Percentiles rank a stretch among this genome's conserved stretches.
Evolutionary conservation across 2,329 filamentous ascomycete species (phyloP).

Genomic region (Talaromyces rugulosus): DNA sequence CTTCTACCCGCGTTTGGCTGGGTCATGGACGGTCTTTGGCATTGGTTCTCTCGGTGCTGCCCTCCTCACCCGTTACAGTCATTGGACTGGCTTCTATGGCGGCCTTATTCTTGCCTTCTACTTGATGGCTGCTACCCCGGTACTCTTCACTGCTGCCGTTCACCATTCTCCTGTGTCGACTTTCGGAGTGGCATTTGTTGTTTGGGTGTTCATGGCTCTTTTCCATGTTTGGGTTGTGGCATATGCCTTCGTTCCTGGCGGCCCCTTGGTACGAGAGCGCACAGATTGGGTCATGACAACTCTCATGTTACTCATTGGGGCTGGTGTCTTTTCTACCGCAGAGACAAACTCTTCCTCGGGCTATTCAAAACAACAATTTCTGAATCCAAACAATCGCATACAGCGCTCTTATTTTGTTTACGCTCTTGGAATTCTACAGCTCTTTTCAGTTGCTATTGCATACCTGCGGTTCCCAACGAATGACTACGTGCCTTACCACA

Average conservation of each 20-base stretch:
- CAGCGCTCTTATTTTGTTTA: constrained; percentile 66
- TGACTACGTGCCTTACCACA: constrained; percentile 86
- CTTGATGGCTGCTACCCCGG: constrained; percentile 72
- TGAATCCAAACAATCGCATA: constrained; percentile 39
- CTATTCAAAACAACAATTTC: constrained; percentile 35
- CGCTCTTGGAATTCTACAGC: constrained; percentile 69
- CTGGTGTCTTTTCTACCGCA: constrained; percentile 70
- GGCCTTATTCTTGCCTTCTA: constrained; percentile 72
- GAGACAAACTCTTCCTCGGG: constrained; percentile 48
- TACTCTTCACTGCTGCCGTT: constrained; percentile 70
- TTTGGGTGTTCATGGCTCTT: constrained; percentile 93
- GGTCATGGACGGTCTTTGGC: constrained; percentile 75
- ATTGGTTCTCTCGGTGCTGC: constrained; percentile 75
- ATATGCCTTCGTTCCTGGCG: constrained; percentile 95
- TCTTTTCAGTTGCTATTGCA: constrained; percentile 73
- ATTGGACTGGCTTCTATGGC: constrained; percentile 90
- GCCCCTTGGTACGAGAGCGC: constrained; percentile 84
- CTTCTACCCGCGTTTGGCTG: constrained; percentile 64
- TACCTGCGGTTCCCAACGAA: constrained; percentile 91
- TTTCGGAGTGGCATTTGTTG: constrained; percentile 82
- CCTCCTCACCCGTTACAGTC: constrained; percentile 67
- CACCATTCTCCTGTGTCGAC: constrained; percentile 71
- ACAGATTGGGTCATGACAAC: constrained; percentile 93
- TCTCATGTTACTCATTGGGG: constrained; percentile 79
- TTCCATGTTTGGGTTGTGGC: constrained; percentile 99